Percentiles rank a stretch among this genome's conserved stretches.
phyloP scores from a whole-genome alignment of 148 eudicot species.

The Fallopia convolvulus region DNA sequence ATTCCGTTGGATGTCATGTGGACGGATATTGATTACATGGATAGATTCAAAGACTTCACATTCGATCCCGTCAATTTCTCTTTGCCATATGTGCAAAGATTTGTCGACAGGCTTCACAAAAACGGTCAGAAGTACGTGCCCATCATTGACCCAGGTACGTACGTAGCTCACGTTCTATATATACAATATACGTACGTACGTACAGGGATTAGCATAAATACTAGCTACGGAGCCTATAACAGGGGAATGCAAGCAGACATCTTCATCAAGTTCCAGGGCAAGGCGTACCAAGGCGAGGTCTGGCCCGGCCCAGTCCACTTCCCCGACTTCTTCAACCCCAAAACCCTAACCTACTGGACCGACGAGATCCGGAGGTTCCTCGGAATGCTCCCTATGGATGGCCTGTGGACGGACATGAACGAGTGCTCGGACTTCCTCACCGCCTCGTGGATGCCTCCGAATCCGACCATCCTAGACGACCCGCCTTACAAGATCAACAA shows the following conservation, averaged over 20 bases:
- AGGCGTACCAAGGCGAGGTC: conserved; percentile 35
- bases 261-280: conserved; percentile 37
- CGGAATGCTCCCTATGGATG: conserved; percentile 25
- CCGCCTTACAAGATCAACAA: conserved; percentile 55
- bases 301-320: conserved; percentile 53
- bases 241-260: conserved; percentile 37
- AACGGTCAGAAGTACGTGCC: conserved; percentile 39
- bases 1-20: conserved; percentile 52
- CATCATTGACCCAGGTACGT: conserved; percentile 47
- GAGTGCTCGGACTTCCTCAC: conserved; percentile 33
- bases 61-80: conserved; percentile 41
- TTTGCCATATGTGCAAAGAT: conserved; percentile 27
- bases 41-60: conserved; percentile 38
- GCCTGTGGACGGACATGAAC: conserved; percentile 43
- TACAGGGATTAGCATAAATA: conserved; percentile 36
- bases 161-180: too few species aligned
- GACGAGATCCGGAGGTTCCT: conserved; percentile 38
- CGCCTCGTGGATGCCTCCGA: conserved; percentile 6
- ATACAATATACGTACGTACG: background rate
- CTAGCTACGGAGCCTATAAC: conserved; percentile 26
- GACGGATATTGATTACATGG: conserved; percentile 58
- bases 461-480: conserved; percentile 34
- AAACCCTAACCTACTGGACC: conserved; percentile 28
- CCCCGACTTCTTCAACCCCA: conserved; percentile 49
- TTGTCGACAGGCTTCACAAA: conserved; percentile 31